A percentile compares a stretch with the other conserved stretches of the same genome.
Evolutionary conservation across 176 grass and related monocot genomes (phyloP).

Genomic region (Thalia dealbata): DNA sequence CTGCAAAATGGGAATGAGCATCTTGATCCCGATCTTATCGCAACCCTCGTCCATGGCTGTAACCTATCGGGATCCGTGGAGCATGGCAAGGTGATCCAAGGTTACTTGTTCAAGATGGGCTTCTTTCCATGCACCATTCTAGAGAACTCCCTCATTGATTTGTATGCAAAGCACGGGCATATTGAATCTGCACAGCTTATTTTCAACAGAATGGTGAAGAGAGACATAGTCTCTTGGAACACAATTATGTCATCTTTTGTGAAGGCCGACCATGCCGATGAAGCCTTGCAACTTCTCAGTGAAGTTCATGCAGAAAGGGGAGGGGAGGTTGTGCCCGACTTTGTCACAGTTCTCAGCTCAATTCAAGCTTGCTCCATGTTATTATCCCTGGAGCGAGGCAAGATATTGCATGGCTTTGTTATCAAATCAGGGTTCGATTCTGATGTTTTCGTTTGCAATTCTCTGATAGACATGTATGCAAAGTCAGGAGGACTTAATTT

Average conservation of each 20-base stretch:
- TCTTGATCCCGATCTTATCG: constrained; percentile 35
- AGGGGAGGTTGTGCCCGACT: constrained; percentile 22
- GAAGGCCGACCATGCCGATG: constrained; percentile 38
- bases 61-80: constrained; percentile 26
- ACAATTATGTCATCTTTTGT: constrained; percentile 48
- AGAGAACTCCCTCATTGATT: constrained; percentile 52
- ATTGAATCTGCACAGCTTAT: constrained; percentile 24
- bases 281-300: constrained; percentile 38
- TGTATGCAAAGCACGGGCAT: constrained; percentile 41
- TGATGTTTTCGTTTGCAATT: constrained; percentile 45
- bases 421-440: constrained; percentile 29
- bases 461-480: constrained; percentile 55
- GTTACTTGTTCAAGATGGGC: constrained; percentile 25
- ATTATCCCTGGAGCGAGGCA: constrained; percentile 33
- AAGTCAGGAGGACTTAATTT: constrained; percentile 46
- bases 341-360: constrained; percentile 40
- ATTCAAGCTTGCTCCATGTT: constrained; percentile 41
- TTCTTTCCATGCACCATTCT: constrained; percentile 36
- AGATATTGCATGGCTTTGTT: constrained; percentile 42
- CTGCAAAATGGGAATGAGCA: constrained; percentile 20
- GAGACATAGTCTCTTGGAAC: constrained; percentile 63
- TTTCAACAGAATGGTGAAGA: constrained; percentile 38
- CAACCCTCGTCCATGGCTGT: constrained; percentile 32
- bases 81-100: constrained; percentile 42
- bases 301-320: constrained; percentile 20